Evolutionary conservation across 805 yeast species (phyloP), one percentile per base, ranked within the genome.

Genomic region (Cyberlindnera nakhonratchasimensis): DNA sequence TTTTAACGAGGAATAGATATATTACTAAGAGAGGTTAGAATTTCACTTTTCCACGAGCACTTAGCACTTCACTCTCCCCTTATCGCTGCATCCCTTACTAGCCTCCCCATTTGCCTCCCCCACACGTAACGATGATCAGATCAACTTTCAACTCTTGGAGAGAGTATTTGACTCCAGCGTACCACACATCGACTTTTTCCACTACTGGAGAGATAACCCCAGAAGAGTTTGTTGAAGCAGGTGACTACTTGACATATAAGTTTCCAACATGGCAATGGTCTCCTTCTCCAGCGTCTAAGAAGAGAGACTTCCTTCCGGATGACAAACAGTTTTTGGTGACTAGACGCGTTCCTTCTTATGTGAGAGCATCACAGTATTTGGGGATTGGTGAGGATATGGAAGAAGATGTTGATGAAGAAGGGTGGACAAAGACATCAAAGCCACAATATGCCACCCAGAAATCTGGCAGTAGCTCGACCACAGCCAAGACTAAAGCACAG

Each of bases 181-280:
- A 82, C 33, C 87, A 90, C 62, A 76, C 70, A n/a, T 89, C 97
- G 20, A 87, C 93, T 14, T 93, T 89, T 66, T 71, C 79, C 42
- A 66, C 73, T 37, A 86, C 96, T 0, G 99, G 99, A 4, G 93
- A 91, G 61, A 82, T 93, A 39, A 86, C 96, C 1, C 99, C 99
- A 1, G 96, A 87, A 40, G 99, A 93, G 62, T 93, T 93, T 65
- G 91, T 89, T 9, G 71, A 70, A 42, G 97, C 99, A 3, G 99
- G 99, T 18, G 97, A 93, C 62, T 93, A 88, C 63, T 67, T 93
- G 44, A 90, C 82, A 24, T 82, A 80, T 63, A 86, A 84, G 70
- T 93, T 93, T 61, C 98, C 99, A 2, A 93, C 98, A 1, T 93
- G 99, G 99, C 79, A 80, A 48, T 93, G 99, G 99, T 67, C 78